Percentiles rank a stretch among this genome's conserved stretches.
Evolutionary conservation across 805 yeast genomes (phyloP).

Genomic region (Pichia californica): DNA sequence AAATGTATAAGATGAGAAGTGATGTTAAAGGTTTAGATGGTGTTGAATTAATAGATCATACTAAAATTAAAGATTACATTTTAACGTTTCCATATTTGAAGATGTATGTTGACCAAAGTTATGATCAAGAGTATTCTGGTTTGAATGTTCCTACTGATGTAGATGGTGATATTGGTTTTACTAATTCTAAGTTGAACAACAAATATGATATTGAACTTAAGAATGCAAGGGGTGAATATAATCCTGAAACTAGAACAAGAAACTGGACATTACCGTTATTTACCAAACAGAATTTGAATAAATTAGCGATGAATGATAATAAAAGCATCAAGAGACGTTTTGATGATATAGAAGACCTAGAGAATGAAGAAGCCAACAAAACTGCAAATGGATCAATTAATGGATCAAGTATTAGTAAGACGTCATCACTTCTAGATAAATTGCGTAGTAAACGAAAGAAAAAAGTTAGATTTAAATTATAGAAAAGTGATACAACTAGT

Average conservation of each 20-base stretch:
- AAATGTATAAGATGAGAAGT: slow-evolving; percentile 42
- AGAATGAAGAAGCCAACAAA: background rate
- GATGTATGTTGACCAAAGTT: slow-evolving; percentile 32
- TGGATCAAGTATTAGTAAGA: background rate
- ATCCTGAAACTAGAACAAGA: slow-evolving; percentile 5
- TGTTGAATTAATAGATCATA: slow-evolving; percentile 48
- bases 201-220: slow-evolving; percentile 8
- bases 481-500: too few species aligned
- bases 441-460: slow-evolving; percentile 13
- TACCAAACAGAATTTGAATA: slow-evolving; percentile 25
- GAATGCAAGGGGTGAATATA: slow-evolving; percentile 14
- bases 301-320: slow-evolving; percentile 21
- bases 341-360: slow-evolving; percentile 6
- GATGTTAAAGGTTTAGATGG: slow-evolving; percentile 17
- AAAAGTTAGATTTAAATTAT: slow-evolving; percentile 17
- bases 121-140: slow-evolving; percentile 13
- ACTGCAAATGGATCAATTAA: slow-evolving; percentile 9
- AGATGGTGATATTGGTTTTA: slow-evolving; percentile 11
- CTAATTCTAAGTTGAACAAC: too few species aligned
- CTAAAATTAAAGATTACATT: slow-evolving; percentile 51
- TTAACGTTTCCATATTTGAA: slow-evolving; percentile 43
- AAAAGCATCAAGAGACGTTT: slow-evolving; percentile 12
- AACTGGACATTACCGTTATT: slow-evolving; percentile 35
- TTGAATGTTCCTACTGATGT: slow-evolving; percentile 16
- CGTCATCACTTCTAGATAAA: slow-evolving; percentile 11